Conservation (phyloP, 108 stramenopile genomes). For the Hondaea fermentalgiana region DNA sequence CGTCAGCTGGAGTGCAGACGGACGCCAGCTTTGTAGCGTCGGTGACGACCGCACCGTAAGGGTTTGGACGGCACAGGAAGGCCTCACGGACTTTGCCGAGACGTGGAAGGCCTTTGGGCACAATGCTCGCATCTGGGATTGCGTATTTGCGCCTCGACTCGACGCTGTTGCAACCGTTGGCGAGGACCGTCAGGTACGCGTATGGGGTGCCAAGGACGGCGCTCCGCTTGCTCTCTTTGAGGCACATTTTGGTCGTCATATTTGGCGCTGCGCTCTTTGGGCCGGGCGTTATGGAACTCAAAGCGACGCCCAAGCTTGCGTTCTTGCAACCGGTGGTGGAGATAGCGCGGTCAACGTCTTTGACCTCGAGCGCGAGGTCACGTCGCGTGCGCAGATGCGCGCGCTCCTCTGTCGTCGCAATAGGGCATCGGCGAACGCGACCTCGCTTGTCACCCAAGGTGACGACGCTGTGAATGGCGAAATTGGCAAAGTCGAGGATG, state of each 20-base stretch:
- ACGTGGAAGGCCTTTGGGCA: slow-evolving; percentile 1
- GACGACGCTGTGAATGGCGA: no score
- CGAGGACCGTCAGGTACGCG: not conserved
- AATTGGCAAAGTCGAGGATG: not conserved
- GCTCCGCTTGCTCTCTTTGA: not conserved
- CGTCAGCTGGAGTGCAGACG: not conserved
- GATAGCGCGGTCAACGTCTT: not conserved
- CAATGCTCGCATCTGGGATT: not conserved
- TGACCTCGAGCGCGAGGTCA: not conserved
- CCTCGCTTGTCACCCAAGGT: no score
- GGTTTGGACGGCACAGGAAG: not conserved
- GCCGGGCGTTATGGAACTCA: not conserved
- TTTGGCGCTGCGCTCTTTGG: not conserved
- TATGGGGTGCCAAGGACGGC: not conserved
- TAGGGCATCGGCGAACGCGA: no score
- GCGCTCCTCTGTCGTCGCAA: not conserved
- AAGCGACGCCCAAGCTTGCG: not conserved
- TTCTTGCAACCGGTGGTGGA: not conserved
- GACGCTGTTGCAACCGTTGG: not conserved
- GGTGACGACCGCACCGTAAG: slow-evolving; percentile 13
- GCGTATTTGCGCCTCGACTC: not conserved
- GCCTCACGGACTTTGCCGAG: not conserved
- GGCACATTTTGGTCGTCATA: not conserved
- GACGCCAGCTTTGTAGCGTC: not conserved
- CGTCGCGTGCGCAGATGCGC: not conserved